Evolutionary conservation across 2,329 filamentous ascomycete genomes (phyloP).

Genomic region (Nigrograna mackinnonii): DNA sequence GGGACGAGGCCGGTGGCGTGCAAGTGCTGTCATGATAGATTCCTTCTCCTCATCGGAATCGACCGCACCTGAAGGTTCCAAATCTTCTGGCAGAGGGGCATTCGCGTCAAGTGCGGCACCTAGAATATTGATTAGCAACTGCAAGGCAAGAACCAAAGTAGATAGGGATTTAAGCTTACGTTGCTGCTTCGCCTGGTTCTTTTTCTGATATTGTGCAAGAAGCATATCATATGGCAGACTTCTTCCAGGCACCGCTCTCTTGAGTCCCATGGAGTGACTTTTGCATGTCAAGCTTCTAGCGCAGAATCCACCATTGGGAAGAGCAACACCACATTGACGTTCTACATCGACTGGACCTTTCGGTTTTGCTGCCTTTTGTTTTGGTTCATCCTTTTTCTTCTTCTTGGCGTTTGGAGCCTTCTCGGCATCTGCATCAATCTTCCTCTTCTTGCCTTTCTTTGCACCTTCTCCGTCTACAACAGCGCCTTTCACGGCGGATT

Average conservation of each 20-base stretch:
- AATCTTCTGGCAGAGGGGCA: conserved; percentile 84
- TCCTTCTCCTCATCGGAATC: conserved; percentile 96
- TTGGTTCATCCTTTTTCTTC: conserved; percentile 94
- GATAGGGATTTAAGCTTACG: conserved; percentile 66
- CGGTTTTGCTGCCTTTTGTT: conserved; percentile 79
- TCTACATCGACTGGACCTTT: conserved; percentile 95
- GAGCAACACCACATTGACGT: conserved; percentile 85
- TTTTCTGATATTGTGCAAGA: conserved; percentile 73
- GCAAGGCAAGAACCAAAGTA: conserved; percentile 28
- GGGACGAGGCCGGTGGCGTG: conserved; percentile 77
- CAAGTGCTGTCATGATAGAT: conserved; percentile 77
- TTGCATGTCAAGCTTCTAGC: conserved; percentile 91
- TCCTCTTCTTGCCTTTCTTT: conserved; percentile 52
- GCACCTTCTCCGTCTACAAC: conserved; percentile 40
- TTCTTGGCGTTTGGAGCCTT: conserved; percentile 80
- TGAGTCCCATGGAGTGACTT: conserved; percentile 92
- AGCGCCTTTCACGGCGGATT: conserved; percentile 44
- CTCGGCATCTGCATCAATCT: conserved; percentile 63
- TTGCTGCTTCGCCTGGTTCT: conserved; percentile 97
- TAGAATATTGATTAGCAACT: conserved; percentile 11
- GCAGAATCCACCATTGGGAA: conserved; percentile 85
- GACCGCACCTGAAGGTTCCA: conserved; percentile 70
- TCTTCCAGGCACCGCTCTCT: conserved; percentile 82
- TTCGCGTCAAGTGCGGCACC: conserved; percentile 95
- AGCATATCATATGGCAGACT: conserved; percentile 93